Percentiles rank a stretch among this genome's conserved stretches.
These are phyloP conservation scores for Fraxinus sp. DNA, from an alignment of 305 asterid species.

Conservation along the genomic window DNA sequence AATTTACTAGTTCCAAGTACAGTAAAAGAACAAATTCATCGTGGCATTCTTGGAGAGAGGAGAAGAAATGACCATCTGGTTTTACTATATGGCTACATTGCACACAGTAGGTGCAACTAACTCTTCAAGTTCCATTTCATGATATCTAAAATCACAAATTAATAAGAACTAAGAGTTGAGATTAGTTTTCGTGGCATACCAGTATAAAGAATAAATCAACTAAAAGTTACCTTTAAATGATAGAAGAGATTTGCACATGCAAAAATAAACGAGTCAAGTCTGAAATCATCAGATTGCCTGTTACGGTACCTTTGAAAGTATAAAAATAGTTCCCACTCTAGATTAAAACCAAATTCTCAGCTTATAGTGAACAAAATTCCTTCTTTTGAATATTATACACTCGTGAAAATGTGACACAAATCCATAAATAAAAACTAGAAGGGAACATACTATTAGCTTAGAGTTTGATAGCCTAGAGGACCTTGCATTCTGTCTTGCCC, in stretches of 20 bases:
- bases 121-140: neutral
- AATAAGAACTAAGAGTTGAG: neutral
- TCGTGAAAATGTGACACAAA: slow-evolving; percentile 8
- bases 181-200: neutral
- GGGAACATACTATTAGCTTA: slow-evolving; percentile 44
- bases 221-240: neutral
- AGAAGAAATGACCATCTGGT: neutral
- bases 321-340: neutral
- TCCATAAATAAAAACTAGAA: slow-evolving; percentile 1
- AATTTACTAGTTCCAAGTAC: neutral
- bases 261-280: neutral
- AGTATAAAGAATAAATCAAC: neutral
- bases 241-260: neutral
- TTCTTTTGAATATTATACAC: slow-evolving; percentile 10
- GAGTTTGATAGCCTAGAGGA: slow-evolving; percentile 74
- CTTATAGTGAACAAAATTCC: slow-evolving; percentile 7
- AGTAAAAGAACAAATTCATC: neutral
- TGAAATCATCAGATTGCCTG: neutral
- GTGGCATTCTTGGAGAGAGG: neutral
- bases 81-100: neutral
- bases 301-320: neutral
- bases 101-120: neutral
- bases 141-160: neutral
- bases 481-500: slow-evolving; percentile 54
- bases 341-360: slow-evolving; percentile 4